A percentile compares a stretch with the other conserved stretches of the same genome.
Conservation (phyloP, 2,329 filamentous ascomycete genomes). For the Tolypocladium album region DNA sequence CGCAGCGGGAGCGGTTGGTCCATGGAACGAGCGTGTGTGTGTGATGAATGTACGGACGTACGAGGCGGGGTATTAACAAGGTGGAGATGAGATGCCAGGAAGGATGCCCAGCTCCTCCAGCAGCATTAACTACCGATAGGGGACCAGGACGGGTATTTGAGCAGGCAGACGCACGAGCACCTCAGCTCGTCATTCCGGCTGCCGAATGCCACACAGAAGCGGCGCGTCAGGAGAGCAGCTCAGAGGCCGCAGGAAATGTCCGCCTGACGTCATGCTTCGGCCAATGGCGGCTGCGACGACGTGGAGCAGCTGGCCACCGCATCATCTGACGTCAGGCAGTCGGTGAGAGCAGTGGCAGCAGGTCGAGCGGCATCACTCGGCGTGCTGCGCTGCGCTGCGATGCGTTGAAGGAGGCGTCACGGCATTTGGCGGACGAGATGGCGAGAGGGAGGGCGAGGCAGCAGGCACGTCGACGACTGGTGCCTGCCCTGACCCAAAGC, state of each 20-base stretch:
- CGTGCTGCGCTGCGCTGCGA: background rate
- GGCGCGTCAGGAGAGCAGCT: background rate
- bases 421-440: too few relatives aligned
- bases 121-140: background rate
- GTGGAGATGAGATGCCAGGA: background rate
- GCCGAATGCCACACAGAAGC: too few relatives aligned
- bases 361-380: background rate
- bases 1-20: slow-evolving; percentile 12
- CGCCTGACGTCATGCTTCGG: background rate
- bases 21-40: slow-evolving; percentile 7
- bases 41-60: too few relatives aligned
- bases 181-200: background rate
- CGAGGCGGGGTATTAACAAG: background rate
- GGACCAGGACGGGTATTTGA: background rate
- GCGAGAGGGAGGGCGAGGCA: background rate
- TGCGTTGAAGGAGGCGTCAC: too few relatives aligned
- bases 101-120: background rate
- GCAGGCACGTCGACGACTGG: too few relatives aligned
- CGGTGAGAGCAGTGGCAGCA: background rate
- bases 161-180: background rate
- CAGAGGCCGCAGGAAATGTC: background rate
- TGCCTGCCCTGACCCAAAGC: too few relatives aligned
- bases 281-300: background rate
- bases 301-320: background rate
- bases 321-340: background rate